These are phyloP conservation scores for Colletotrichum sojae DNA, from an alignment of 2,329 filamentous ascomycete genomes.

Conservation along the genomic window DNA sequence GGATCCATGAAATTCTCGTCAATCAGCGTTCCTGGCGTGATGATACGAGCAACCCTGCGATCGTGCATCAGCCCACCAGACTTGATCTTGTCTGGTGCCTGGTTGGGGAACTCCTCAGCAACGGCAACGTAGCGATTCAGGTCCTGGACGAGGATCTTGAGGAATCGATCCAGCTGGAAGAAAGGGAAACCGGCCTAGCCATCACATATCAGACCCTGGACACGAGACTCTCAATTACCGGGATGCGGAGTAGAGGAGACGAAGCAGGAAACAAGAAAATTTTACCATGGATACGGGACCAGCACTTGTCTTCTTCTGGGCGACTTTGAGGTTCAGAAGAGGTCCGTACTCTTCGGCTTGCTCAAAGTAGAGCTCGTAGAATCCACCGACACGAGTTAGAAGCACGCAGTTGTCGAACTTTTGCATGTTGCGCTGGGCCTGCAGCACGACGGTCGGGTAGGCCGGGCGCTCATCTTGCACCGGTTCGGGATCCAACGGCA, in stretches of 20 bases:
- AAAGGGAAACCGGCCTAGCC: slow-evolving; percentile 89
- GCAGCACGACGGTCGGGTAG: slow-evolving; percentile 91
- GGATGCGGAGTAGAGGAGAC: background rate
- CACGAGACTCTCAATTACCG: slow-evolving; percentile 28
- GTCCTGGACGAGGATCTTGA: slow-evolving; percentile 94
- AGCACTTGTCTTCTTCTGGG: slow-evolving; percentile 80
- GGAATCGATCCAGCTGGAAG: slow-evolving; percentile 91
- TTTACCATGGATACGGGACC: slow-evolving; percentile 87
- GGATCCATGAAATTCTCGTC: slow-evolving; percentile 98
- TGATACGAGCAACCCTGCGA: slow-evolving; percentile 85
- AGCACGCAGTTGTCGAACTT: slow-evolving; percentile 93
- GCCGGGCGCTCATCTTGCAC: slow-evolving; percentile 61
- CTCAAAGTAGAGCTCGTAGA: slow-evolving; percentile 98
- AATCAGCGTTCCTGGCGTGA: slow-evolving; percentile 95
- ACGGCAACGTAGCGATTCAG: slow-evolving; percentile 92
- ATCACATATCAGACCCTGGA: slow-evolving; percentile 43
- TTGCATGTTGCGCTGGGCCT: slow-evolving; percentile 89
- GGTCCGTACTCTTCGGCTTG: slow-evolving; percentile 93
- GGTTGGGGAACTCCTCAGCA: slow-evolving; percentile 90
- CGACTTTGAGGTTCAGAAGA: slow-evolving; percentile 88
- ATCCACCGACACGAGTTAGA: slow-evolving; percentile 91
- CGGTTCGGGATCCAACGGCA: slow-evolving; percentile 58
- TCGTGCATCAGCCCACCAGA: slow-evolving; percentile 87
- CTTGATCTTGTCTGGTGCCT: slow-evolving; percentile 77
- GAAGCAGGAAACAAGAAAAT: slow-evolving; percentile 25